Evolutionary conservation across 1,284 basidiomycete species (phyloP).

Genomic region (Leccinum subfulvum): DNA sequence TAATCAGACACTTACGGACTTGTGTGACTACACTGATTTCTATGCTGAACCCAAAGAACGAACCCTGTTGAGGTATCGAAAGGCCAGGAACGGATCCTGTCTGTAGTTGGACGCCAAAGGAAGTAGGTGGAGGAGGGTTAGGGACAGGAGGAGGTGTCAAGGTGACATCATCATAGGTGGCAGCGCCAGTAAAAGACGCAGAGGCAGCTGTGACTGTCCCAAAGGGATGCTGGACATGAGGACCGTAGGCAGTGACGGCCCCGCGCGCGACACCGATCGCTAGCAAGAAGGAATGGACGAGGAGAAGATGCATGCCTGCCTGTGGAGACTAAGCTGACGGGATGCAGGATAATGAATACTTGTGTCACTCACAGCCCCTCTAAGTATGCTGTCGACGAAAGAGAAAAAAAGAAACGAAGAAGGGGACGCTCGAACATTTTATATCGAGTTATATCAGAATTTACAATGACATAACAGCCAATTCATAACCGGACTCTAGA

Average conservation of each 20-base stretch:
- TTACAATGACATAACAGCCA: background rate
- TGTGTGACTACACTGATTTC: slow-evolving; percentile 51
- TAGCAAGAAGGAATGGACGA: slow-evolving; percentile 30
- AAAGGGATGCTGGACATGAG: slow-evolving; percentile 26
- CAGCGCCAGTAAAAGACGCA: slow-evolving; percentile 39
- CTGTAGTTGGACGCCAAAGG: slow-evolving; percentile 43
- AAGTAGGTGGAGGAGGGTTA: slow-evolving; percentile 36
- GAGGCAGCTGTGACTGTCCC: slow-evolving; percentile 29
- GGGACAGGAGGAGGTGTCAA: slow-evolving; percentile 45
- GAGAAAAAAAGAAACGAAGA: background rate
- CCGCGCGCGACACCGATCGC: slow-evolving; percentile 12
- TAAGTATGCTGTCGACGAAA: background rate
- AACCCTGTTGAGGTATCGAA: slow-evolving; percentile 56
- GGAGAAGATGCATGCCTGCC: slow-evolving; percentile 21
- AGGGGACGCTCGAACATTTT: background rate
- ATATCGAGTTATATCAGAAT: background rate
- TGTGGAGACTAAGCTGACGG: background rate
- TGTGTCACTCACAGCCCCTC: slow-evolving; percentile 21
- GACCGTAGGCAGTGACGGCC: slow-evolving; percentile 33
- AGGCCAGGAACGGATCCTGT: slow-evolving; percentile 40
- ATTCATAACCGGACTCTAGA: background rate
- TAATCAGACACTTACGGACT: slow-evolving; percentile 38
- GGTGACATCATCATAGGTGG: slow-evolving; percentile 44
- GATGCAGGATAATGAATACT: background rate
- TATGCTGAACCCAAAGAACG: slow-evolving; percentile 57